These are phyloP conservation scores for Powellomyces hirtus DNA, from an alignment of 192 early-diverging fungal species.

Conservation along the genomic window DNA sequence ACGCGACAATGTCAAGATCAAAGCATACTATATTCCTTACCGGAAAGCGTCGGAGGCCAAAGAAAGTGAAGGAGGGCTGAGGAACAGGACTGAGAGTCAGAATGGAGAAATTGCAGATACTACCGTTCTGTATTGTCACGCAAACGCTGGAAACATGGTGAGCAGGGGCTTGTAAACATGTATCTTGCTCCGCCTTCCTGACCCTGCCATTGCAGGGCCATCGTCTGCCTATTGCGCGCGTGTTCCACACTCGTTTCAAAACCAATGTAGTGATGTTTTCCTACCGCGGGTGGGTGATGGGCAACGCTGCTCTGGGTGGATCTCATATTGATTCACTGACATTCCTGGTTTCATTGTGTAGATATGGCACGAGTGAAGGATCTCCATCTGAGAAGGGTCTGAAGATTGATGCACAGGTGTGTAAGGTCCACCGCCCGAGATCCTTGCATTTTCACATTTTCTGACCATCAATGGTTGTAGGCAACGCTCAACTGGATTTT, in stretches of 20 bases:
- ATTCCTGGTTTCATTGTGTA: conserved; percentile 14
- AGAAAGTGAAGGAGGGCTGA: not conserved
- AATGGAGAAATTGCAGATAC: conserved; percentile 27
- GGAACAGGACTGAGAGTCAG: not conserved
- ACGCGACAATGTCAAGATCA: conserved; percentile 76
- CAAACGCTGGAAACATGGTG: conserved; percentile 97
- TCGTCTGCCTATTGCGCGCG: conserved; percentile 84
- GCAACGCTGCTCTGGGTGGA: not conserved
- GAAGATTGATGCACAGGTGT: conserved; percentile 79
- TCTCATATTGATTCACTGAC: not conserved
- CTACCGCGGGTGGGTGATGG: conserved; percentile 90
- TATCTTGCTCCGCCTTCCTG: no score
- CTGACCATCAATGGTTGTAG: no score
- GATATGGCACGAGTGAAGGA: conserved; percentile 88
- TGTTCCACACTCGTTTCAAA: conserved; percentile 60
- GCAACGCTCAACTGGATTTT: conserved; percentile 82
- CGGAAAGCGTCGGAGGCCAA: no score
- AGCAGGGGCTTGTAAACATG: no score
- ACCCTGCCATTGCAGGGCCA: conserved; percentile 78
- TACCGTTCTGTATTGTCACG: conserved; percentile 89
- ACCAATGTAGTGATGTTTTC: conserved; percentile 96
- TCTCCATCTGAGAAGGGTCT: conserved; percentile 83
- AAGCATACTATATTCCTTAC: conserved; percentile 67
- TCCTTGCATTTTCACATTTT: conserved; percentile 1
- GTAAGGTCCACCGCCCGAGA: no score